A percentile compares a stretch with the other conserved stretches of the same genome.
phyloP scores from a whole-genome alignment of 2,329 filamentous ascomycete species.

The Fusarium drepaniforme region DNA sequence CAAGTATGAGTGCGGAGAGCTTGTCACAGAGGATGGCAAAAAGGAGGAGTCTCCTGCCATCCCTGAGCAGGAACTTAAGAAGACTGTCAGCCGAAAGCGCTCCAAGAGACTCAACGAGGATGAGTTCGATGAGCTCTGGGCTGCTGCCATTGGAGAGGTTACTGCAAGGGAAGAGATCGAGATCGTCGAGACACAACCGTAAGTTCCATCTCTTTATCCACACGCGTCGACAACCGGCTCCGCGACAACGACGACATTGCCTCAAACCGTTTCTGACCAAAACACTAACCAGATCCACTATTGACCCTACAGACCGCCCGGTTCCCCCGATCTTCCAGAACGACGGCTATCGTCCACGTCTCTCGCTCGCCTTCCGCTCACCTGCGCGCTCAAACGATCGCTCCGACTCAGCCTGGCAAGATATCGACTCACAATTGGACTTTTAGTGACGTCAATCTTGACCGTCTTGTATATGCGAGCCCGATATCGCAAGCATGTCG shows the following conservation, averaged over 20 bases:
- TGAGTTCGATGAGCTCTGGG: constrained; percentile 93
- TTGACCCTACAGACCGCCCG: constrained; percentile 78
- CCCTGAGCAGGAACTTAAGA: constrained; percentile 80
- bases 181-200: constrained; percentile 60
- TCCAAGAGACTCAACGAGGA: constrained; percentile 86
- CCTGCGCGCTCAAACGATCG: constrained; percentile 83
- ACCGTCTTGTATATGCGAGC: constrained; percentile 73
- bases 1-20: constrained; percentile 89
- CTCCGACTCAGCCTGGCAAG: constrained; percentile 84
- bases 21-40: constrained; percentile 71
- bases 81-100: constrained; percentile 79
- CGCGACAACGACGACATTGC: constrained; percentile 36
- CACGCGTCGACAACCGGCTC: constrained; percentile 24
- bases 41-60: constrained; percentile 69
- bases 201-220: constrained; percentile 56
- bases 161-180: constrained; percentile 71
- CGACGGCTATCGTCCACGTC: constrained; percentile 83
- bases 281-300: constrained; percentile 88
- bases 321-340: constrained; percentile 71
- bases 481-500: constrained; percentile 71
- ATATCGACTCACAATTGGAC: constrained; percentile 87
- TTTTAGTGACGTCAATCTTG: constrained; percentile 65
- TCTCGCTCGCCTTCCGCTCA: constrained; percentile 91
- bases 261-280: constrained; percentile 63
- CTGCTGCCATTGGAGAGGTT: constrained; percentile 79